These are phyloP conservation scores for Catenaria anguillulae DNA, from an alignment of 371 early-diverging fungal genomes.

Conservation along the genomic window DNA sequence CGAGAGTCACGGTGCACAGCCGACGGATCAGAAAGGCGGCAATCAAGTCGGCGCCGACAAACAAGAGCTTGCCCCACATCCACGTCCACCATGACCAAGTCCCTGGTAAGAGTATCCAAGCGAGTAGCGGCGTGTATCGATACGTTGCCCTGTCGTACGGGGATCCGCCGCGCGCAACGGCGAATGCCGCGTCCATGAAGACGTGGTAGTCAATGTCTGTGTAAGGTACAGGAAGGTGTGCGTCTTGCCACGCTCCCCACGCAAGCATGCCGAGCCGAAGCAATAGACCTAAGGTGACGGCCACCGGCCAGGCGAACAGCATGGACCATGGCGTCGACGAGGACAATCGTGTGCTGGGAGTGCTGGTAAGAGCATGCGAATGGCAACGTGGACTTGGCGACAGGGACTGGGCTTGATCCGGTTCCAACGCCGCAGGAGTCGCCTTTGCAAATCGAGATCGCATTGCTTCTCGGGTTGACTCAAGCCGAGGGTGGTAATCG, in stretches of 20 bases:
- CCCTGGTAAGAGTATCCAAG: conserved; percentile 68
- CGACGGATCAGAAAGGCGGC: conserved; percentile 52
- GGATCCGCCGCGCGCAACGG: conserved; percentile 48
- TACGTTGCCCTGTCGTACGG: conserved; percentile 88
- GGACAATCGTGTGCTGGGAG: no score
- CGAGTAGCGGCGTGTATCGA: conserved; percentile 88
- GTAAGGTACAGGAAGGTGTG: conserved; percentile 69
- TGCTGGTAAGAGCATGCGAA: no score
- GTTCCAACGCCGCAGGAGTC: no score
- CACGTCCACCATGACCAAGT: conserved; percentile 31
- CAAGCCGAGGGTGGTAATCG: no score
- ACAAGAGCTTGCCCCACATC: conserved; percentile 79
- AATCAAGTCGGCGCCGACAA: conserved; percentile 58
- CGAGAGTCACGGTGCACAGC: no score
- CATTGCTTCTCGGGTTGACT: no score
- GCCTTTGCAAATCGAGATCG: no score
- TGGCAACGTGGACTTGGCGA: no score
- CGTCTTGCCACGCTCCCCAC: conserved; percentile 76
- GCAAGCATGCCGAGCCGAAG: conserved; percentile 50
- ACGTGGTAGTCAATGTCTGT: conserved; percentile 95
- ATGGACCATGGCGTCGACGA: no score
- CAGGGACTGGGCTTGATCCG: no score
- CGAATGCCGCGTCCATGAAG: conserved; percentile 83
- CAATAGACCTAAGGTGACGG: conserved; percentile 20
- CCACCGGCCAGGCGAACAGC: no score